Evolutionary conservation across 2,329 filamentous ascomycete genomes (phyloP).

Genomic region (Colletotrichum karsti): DNA sequence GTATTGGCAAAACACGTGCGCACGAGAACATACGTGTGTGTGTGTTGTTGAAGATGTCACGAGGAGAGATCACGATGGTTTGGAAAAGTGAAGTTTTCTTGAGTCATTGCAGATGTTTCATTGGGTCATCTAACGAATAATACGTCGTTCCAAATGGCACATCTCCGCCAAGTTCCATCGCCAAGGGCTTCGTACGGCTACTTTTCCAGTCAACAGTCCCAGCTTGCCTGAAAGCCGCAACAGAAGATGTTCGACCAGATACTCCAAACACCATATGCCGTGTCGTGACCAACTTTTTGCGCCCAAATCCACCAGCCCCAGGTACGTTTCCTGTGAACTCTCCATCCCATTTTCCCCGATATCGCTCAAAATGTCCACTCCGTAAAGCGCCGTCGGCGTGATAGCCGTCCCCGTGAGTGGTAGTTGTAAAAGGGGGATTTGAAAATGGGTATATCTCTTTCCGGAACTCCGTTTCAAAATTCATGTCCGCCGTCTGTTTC

Average conservation of each 20-base stretch:
- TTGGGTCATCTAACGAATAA: slow-evolving; percentile 7
- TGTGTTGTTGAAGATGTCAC: background rate
- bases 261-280: slow-evolving; percentile 10
- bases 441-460: slow-evolving; percentile 25
- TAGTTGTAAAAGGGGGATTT: slow-evolving; percentile 6
- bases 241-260: background rate
- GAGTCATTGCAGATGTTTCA: slow-evolving; percentile 19
- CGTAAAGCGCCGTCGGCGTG: slow-evolving; percentile 12
- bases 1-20: background rate
- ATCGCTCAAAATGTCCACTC: slow-evolving; percentile 5
- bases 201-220: background rate
- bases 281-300: background rate
- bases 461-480: slow-evolving; percentile 21
- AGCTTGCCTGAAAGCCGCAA: background rate
- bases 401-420: slow-evolving; percentile 18
- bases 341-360: background rate
- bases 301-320: background rate
- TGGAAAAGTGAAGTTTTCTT: background rate
- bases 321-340: background rate
- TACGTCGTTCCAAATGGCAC: slow-evolving; percentile 7
- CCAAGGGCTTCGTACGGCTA: background rate
- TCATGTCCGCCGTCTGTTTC: background rate
- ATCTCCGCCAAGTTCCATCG: background rate
- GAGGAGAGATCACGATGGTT: background rate
- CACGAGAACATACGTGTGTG: too few species aligned